A percentile compares a stretch with the other conserved stretches of the same genome.
Evolutionary conservation across 805 yeast genomes (phyloP).

Genomic region (Yamadazyma kitorensis): DNA sequence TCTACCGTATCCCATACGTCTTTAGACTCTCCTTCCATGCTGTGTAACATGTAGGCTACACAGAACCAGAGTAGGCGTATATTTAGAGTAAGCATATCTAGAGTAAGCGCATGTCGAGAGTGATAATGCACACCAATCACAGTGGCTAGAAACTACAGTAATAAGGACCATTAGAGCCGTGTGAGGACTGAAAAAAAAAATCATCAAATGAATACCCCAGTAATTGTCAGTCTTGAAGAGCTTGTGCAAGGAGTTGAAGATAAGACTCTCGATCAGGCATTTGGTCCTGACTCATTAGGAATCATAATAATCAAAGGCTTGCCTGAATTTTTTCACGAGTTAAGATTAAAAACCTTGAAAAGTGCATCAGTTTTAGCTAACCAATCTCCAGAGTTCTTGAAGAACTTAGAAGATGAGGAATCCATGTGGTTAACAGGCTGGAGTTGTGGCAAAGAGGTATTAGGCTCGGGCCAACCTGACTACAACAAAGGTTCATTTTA

Average conservation of each 20-base stretch:
- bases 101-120: no score
- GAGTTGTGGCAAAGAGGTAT: conserved; percentile 56
- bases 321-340: conserved; percentile 33
- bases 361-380: conserved; percentile 43
- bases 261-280: conserved; percentile 38
- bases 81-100: no score
- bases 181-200: not conserved
- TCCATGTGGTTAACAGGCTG: conserved; percentile 57
- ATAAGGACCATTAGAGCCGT: no score
- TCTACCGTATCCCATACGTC: no score
- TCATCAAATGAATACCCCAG: conserved; percentile 19
- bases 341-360: conserved; percentile 42
- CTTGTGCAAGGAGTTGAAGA: conserved; percentile 30
- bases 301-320: conserved; percentile 47
- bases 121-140: no score
- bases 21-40: no score
- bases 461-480: conserved; percentile 45
- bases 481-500: conserved; percentile 55
- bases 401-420: conserved; percentile 44
- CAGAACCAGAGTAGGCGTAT: no score
- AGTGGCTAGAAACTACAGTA: no score
- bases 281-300: conserved; percentile 56
- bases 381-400: conserved; percentile 31
- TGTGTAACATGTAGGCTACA: no score
- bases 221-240: conserved; percentile 27